Percentiles rank a stretch among this genome's conserved stretches.
Evolutionary conservation across 1,139 yeast genomes (phyloP).

Genomic region (Debaryomyces robertsiae): DNA sequence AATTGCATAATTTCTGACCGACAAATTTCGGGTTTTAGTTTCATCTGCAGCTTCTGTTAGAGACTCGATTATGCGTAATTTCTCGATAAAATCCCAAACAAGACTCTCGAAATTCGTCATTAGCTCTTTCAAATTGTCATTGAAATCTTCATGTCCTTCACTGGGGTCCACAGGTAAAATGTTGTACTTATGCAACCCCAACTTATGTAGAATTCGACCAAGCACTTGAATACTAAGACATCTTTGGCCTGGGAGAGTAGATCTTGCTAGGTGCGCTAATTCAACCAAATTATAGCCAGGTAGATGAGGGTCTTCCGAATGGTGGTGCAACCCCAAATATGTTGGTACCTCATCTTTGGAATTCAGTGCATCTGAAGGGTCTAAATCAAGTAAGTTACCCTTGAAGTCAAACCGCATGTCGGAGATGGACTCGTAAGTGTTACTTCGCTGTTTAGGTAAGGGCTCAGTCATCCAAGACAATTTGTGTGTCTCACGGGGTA

Average conservation of each 20-base stretch:
- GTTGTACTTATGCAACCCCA: conserved; percentile 65
- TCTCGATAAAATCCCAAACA: conserved; percentile 74
- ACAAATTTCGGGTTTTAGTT: conserved; percentile 60
- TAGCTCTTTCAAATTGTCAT: conserved; percentile 39
- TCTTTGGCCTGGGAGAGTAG: conserved; percentile 82
- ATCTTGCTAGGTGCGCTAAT: conserved; percentile 75
- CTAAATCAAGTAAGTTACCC: conserved; percentile 65
- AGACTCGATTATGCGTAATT: conserved; percentile 68
- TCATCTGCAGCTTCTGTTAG: conserved; percentile 78
- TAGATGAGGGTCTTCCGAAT: conserved; percentile 80
- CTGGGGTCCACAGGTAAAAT: conserved; percentile 45
- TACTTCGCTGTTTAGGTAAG: conserved; percentile 44
- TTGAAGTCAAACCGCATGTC: conserved; percentile 86
- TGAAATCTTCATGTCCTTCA: conserved; percentile 39
- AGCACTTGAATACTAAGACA: conserved; percentile 82
- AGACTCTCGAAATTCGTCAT: conserved; percentile 56
- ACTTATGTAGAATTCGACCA: conserved; percentile 82
- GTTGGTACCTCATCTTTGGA: conserved; percentile 49
- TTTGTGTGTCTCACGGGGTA: conserved; percentile 80
- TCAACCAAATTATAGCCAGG: conserved; percentile 93
- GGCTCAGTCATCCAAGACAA: conserved; percentile 89
- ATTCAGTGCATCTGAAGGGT: conserved; percentile 39
- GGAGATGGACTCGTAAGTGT: conserved; percentile 61
- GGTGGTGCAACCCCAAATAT: conserved; percentile 84
- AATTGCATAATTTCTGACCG: conserved; percentile 81